These are phyloP conservation scores for Stropharia rugosoannulata DNA, from an alignment of 768 basidiomycete species.

Conservation along the genomic window DNA sequence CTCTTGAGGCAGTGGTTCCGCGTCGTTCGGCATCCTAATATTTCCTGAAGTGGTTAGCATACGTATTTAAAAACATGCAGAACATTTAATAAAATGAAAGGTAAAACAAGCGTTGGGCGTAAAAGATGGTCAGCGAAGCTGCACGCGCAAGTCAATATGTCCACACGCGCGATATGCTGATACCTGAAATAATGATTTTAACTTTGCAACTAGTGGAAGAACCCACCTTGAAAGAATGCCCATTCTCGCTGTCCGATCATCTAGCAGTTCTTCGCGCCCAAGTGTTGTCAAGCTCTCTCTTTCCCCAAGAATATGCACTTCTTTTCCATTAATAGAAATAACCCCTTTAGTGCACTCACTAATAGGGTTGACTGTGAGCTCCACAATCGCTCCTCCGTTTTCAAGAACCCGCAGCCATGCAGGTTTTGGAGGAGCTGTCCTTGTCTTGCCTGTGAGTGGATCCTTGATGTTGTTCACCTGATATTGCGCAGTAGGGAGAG, in stretches of 20 bases:
- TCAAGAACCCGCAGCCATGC: conserved; percentile 65
- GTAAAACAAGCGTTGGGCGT: not conserved
- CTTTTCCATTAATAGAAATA: conserved; percentile 42
- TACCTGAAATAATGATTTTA: conserved; percentile 8
- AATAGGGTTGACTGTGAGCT: conserved; percentile 15
- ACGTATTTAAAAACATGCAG: conserved; percentile 5
- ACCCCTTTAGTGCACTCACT: conserved; percentile 26
- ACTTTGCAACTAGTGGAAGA: conserved; percentile 8
- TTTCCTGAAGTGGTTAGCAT: conserved; percentile 13
- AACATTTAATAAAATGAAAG: conserved; percentile 5
- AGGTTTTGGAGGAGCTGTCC: conserved; percentile 60
- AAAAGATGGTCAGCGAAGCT: not conserved
- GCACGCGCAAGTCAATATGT: not conserved
- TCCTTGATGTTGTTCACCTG: conserved; percentile 75
- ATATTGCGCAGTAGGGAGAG: conserved; percentile 81
- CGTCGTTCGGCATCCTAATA: conserved; percentile 52
- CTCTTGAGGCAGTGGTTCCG: conserved; percentile 58
- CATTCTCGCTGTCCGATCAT: conserved; percentile 68
- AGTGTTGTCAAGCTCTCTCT: conserved; percentile 73
- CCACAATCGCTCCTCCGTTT: conserved; percentile 16
- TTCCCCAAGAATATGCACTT: conserved; percentile 66
- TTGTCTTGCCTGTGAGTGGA: conserved; percentile 74
- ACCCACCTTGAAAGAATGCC: conserved; percentile 66
- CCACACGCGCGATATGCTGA: not conserved
- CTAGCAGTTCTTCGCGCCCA: conserved; percentile 75